Base-by-base conservation (phyloP, 768 basidiomycete genomes). In the Pleurotus cornucopiae region DNA sequence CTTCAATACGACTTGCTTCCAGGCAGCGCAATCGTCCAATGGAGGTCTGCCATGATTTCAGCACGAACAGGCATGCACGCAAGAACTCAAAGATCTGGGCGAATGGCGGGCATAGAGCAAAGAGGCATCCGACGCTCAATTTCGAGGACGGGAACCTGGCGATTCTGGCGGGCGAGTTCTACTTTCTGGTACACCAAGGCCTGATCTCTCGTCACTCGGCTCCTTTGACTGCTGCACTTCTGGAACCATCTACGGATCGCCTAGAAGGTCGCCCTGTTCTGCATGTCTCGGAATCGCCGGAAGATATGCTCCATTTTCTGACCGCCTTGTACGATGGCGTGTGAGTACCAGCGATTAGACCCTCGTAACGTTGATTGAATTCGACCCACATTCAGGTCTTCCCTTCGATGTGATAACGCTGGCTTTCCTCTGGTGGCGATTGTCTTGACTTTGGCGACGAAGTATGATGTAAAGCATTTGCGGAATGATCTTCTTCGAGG, bases 81-180 rank as follows among this genome's bases (percentile, higher is more conserved):
- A 23, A 5, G 23, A 43, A 43, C 45, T 37, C n/a, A 18, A 57
- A 57, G 58, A 47, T 3, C 54, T 7, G 23, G 61, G 59, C 56
- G 38, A 39, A n/a, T 9, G 39, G 38, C 23, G 43, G 20, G 16
- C 57, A 37, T 30, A 26, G 55, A 34, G 75, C 70, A 13, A 69
- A 63, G 55, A 71, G 77, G 57, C 80, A 85, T 63, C 73, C 73
- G 14, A 76, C 79, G 46, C 71, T 89, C 14, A 85, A 73, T 65
- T 89, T 91, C 59, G 71, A 73, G 30, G 88, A 90, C 64, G 89
- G 86, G 16, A 89, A 88, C 62, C 67, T 90, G 43, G 85, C 81
- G 13, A 66, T 91, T 26, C 75, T 86, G 46, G 73, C 84, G 49
- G 81, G 73, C 5, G 62, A 70, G 1, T 72, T 71, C 54, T 89